Base-by-base conservation (phyloP, 140 eudicot genomes). In the Flaveria floridana region DNA sequence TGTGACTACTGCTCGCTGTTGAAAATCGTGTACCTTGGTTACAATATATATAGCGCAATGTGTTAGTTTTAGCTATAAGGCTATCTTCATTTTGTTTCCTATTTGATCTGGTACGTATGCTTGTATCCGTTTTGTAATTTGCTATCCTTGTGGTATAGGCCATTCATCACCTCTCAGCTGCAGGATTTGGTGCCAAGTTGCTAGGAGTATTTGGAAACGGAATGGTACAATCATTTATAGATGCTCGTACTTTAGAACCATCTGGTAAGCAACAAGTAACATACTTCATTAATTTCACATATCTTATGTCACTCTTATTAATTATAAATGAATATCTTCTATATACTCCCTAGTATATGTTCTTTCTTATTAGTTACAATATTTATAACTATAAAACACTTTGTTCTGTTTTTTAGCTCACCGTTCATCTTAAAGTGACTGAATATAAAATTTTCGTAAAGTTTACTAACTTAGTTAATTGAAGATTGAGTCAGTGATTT, bases 101-200 rank as follows among this genome's bases (percentile, higher is more conserved):
- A 46, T 46, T 48, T 51, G 59, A 65, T 51, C n/a, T 6, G 7
- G 16, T 74, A 48, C 46, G 62, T 21, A 65, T 51, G 71, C 30
- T 41, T 62, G 16, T 46, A 16, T 61, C 18, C 59, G 18, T 23
- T 37, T 44, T 57, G 57, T 82, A 72, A 78, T 75, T 68, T 58
- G 42, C 20, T 74, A 30, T 71, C 67, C 48, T 21, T 79, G 79
- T 82, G 79, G 79, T 87, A 58, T 79, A 93, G 98, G 97, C 98
- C 50, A 90, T 90, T 75, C 92, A 86, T 58, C 79, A 88, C 88
- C 97, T 93, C 72, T 93, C 98, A 41, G 97, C 88, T 61, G 98
- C 97, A 80, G 98, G 97, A 82, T 93, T 93, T 84, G 98, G 98
- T 62, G 97, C 98, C 82, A 90, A 90, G 80, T 86, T 93, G 87